Percentiles rank a stretch among this genome's conserved stretches.
phyloP scores from a whole-genome alignment of 495 filamentous ascomycete genomes.

The Neurospora tetrasperma region DNA sequence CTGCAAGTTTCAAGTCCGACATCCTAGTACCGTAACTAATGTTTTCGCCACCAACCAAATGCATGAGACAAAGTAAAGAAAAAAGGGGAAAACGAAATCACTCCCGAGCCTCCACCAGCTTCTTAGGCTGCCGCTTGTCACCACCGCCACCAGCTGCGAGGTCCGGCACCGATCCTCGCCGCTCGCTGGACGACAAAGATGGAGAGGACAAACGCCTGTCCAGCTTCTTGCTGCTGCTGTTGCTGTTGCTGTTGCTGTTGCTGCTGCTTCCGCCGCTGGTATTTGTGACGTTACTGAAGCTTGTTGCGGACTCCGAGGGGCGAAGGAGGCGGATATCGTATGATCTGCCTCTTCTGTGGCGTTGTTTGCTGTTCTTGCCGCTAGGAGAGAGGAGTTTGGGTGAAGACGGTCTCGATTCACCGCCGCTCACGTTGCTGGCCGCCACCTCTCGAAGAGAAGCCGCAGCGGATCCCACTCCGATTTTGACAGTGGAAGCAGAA shows the following conservation, averaged over 20 bases:
- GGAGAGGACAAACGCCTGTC: constrained; percentile 7
- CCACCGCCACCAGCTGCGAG: neutral
- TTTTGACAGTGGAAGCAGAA: neutral
- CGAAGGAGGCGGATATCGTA: neutral
- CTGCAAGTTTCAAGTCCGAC: neutral
- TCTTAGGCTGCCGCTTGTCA: constrained; percentile 16
- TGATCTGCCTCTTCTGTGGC: neutral
- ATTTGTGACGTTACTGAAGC: neutral
- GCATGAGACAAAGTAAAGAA: neutral
- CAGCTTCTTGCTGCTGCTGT: neutral
- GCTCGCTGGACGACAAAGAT: neutral
- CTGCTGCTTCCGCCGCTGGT: neutral
- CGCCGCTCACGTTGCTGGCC: neutral
- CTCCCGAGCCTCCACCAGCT: constrained; percentile 19
- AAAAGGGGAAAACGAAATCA: neutral
- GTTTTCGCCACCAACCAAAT: neutral
- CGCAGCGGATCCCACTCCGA: neutral
- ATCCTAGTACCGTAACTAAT: neutral
- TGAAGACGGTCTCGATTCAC: neutral
- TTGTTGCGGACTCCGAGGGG: neutral
- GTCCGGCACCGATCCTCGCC: neutral
- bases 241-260: neutral
- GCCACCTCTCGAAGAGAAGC: neutral
- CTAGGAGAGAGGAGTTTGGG: neutral
- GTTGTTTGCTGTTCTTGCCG: neutral